Evolutionary conservation across 495 filamentous ascomycete species (phyloP), one percentile per base, ranked within the genome.

Genomic region (Penicillium alfredii): DNA sequence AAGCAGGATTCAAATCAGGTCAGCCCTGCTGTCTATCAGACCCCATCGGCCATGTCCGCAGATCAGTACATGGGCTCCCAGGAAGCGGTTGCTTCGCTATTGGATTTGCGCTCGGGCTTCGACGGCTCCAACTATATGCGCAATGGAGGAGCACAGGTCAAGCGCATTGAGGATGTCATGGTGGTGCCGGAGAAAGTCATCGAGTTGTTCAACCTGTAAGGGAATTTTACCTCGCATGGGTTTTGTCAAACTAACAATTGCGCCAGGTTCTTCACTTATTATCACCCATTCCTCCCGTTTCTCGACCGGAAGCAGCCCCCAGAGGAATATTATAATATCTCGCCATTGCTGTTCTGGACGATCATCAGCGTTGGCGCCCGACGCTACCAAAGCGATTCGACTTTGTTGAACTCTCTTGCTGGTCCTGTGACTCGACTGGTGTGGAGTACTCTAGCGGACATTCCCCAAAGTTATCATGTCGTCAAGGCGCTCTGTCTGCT

Each of bases 401-500:
- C 64, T 10, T 69, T 90, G 15, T 65, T 94, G 35, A 80, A 74
- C 18, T 74, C 77, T 23, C 68, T 96, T 3, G 72, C 84, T 9
- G 75, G 70, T 0, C 87, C 86, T 12, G 63, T 93, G 29, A 83
- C 80, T 8, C 73, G 80, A 36, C 63, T 92, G 28, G 70, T 94
- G 4, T 94, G 88, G 88, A 76, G 76, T 27, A 88, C 86, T 1
- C 63, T 94, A 15, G 81, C 81, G 23, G 84, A 87, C 33, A 79
- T 88, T 4, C 86, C 87, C 10, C 85, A 87, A 47, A 92, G 74
- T 51, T 88, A 93, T 51, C 82, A 82, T 55, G 81, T 90, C n/a
- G 85, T 94, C 45, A 94, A 94, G 61, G 88, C 88, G 6, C 72
- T 96, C 24, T 89, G 84, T 58, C 56, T 96, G 16, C 68, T 96